Evolutionary conservation across 2,329 filamentous ascomycete genomes (phyloP).

Genomic region (Colletotrichum theobromicola): DNA sequence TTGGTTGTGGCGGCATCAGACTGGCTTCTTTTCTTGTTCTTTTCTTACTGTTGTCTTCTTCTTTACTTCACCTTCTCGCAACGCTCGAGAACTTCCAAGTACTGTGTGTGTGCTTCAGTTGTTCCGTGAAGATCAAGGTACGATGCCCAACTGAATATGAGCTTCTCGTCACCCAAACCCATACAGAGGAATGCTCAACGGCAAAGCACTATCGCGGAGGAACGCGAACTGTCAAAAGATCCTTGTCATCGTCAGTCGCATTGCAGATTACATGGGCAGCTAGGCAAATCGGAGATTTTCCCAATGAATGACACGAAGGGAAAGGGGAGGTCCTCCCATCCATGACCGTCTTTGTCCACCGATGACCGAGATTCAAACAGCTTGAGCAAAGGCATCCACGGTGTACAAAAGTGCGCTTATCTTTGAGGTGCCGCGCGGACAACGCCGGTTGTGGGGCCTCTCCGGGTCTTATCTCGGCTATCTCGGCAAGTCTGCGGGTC

Average conservation of each 20-base stretch:
- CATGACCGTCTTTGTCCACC: background rate
- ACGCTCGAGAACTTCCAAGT: background rate
- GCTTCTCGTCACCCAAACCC: accelerated
- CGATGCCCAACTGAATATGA: accelerated
- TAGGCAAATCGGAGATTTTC: background rate
- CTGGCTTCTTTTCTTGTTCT: background rate
- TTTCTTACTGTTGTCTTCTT: background rate
- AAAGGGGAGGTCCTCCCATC: background rate
- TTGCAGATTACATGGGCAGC: background rate
- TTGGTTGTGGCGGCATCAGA: background rate
- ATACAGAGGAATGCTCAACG: background rate
- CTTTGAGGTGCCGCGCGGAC: background rate
- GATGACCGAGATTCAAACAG: background rate
- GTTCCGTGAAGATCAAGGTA: too few relatives aligned
- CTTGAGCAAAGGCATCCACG: background rate
- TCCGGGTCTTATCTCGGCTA: background rate
- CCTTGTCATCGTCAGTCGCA: background rate
- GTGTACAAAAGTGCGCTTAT: background rate
- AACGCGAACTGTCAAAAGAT: background rate
- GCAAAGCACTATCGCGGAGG: background rate
- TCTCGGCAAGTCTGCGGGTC: background rate
- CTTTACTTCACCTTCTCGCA: accelerated
- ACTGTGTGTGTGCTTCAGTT: too few relatives aligned
- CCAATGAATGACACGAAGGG: background rate
- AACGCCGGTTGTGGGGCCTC: background rate